These are phyloP conservation scores for Paraglomus brasilianum DNA, from an alignment of 192 early-diverging fungal species.

Conservation along the genomic window DNA sequence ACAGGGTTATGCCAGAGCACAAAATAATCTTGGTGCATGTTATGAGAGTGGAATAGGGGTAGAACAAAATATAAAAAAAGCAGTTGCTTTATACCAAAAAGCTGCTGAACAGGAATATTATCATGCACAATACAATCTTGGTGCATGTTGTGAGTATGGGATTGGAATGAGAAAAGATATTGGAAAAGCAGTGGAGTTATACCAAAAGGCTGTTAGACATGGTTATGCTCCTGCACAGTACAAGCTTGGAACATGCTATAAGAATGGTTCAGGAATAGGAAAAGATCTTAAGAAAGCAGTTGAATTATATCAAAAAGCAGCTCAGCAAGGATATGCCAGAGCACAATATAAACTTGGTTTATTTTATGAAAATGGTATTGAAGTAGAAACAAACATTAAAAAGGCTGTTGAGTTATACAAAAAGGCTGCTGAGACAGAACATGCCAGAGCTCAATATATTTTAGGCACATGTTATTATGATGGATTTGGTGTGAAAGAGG, in stretches of 20 bases:
- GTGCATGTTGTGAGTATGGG: conserved; percentile 72
- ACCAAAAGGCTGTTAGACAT: conserved; percentile 56
- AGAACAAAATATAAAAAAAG: conserved; percentile 47
- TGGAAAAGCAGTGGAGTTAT: conserved; percentile 55
- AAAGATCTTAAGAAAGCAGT: conserved; percentile 50
- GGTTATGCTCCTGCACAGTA: conserved; percentile 58
- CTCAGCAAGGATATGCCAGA: conserved; percentile 56
- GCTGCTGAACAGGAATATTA: conserved; percentile 57
- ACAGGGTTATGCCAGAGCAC: conserved; percentile 71
- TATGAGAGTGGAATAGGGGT: conserved; percentile 79
- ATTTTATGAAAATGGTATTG: conserved; percentile 66
- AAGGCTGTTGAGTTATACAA: conserved; percentile 53
- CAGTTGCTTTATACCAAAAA: conserved; percentile 57
- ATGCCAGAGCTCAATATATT: conserved; percentile 66
- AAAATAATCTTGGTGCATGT: conserved; percentile 80
- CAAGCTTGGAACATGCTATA: conserved; percentile 81
- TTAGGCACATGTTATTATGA: conserved; percentile 70
- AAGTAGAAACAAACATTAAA: conserved; percentile 46
- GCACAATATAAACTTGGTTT: conserved; percentile 77
- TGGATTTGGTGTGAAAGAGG: conserved; percentile 52
- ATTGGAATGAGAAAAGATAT: conserved; percentile 54
- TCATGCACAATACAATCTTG: conserved; percentile 71
- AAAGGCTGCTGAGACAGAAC: conserved; percentile 51
- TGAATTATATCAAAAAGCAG: conserved; percentile 53
- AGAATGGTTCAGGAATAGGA: conserved; percentile 70